Conservation (phyloP, 495 filamentous ascomycete genomes). For the Xylaria castorea region DNA sequence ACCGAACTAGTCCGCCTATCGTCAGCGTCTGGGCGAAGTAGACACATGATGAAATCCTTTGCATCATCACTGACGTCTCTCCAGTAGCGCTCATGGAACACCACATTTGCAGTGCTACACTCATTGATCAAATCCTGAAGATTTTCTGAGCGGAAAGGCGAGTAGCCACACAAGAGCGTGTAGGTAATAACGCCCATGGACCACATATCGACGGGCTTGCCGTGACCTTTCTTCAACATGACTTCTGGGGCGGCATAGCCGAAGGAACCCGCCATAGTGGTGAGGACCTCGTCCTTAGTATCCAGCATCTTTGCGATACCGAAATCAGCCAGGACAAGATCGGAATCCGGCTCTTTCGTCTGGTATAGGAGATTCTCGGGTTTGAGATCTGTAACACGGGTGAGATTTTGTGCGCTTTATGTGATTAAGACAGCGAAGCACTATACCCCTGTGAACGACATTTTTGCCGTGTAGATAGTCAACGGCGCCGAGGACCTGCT, state of each 20-base stretch:
- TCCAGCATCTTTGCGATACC: constrained; percentile 99
- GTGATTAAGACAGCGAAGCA: neutral
- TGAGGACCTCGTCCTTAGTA: constrained; percentile 85
- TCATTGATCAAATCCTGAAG: constrained; percentile 94
- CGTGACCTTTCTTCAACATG: constrained; percentile 96
- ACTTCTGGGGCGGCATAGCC: constrained; percentile 98
- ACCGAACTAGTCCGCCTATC: constrained; percentile 81
- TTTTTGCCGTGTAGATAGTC: constrained; percentile 94
- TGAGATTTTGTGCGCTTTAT: neutral
- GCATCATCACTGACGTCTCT: constrained; percentile 95
- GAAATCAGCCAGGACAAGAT: constrained; percentile 94
- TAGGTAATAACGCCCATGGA: constrained; percentile 98
- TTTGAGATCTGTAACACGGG: constrained; percentile 77
- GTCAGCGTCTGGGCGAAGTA: constrained; percentile 80
- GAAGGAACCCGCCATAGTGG: constrained; percentile 98
- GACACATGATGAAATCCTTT: constrained; percentile 87
- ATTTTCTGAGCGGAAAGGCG: constrained; percentile 94
- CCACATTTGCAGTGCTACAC: constrained; percentile 83
- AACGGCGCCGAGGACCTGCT: constrained; percentile 92
- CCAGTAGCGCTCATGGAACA: constrained; percentile 99
- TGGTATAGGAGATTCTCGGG: constrained; percentile 97
- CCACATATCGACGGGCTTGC: constrained; percentile 99
- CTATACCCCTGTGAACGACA: constrained; percentile 91
- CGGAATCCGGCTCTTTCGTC: constrained; percentile 74
- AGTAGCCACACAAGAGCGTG: constrained; percentile 98